phyloP scores from a whole-genome alignment of 352 stramenopile genomes.

The Ophiocytium majus region DNA sequence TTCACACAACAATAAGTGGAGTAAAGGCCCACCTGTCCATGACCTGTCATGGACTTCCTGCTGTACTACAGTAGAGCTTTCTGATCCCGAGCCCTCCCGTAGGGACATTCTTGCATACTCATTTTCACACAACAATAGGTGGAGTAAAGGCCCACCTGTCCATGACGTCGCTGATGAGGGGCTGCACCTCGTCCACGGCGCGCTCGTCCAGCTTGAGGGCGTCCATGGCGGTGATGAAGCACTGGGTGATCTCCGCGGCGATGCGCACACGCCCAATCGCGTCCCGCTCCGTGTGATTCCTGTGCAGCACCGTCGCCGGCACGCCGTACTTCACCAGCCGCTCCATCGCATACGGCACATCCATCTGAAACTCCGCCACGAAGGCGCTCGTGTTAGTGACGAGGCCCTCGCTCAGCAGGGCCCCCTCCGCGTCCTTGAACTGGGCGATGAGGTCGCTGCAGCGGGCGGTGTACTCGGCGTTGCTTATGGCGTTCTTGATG shows the following conservation, averaged over 20 bases:
- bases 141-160: constrained; percentile 65
- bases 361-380: constrained; percentile 88
- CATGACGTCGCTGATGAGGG: constrained; percentile 92
- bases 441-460: constrained; percentile 96
- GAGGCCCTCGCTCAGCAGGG: constrained; percentile 68
- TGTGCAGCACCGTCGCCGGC: constrained; percentile 60
- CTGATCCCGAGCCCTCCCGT: no score
- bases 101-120: no score
- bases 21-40: no score
- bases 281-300: constrained; percentile 61
- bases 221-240: constrained; percentile 98
- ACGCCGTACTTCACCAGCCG: constrained; percentile 88
- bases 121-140: constrained; percentile 3
- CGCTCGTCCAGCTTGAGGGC: constrained; percentile 94
- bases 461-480: constrained; percentile 86
- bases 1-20: no score
- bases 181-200: constrained; percentile 94
- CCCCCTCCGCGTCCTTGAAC: constrained; percentile 92
- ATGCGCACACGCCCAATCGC: constrained; percentile 67
- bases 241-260: constrained; percentile 86
- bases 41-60: no score
- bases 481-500: constrained; percentile 87
- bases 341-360: constrained; percentile 89
- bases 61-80: no score
- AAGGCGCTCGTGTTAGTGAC: constrained; percentile 72